Evolutionary conservation across 345 rosid species (phyloP).

Genomic region (Eutrema heterophyllum): DNA sequence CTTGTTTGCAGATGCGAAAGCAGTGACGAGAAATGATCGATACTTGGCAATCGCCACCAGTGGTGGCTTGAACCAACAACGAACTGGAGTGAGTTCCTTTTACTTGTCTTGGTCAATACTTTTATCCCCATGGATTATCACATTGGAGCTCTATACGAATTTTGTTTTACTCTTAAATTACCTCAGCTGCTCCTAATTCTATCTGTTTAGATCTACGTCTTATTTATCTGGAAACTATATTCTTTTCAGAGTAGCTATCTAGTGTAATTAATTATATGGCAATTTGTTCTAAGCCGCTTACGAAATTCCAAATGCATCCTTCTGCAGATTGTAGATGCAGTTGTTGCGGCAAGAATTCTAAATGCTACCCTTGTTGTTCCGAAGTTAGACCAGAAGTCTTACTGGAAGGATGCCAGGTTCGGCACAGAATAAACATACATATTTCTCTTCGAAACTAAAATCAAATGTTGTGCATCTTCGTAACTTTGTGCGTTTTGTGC

Average conservation of each 20-base stretch:
- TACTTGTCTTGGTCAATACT: not conserved
- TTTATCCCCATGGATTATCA: not conserved
- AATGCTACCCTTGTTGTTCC: conserved; percentile 98
- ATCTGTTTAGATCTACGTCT: not conserved
- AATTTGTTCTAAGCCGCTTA: not conserved
- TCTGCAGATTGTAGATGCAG: conserved; percentile 88
- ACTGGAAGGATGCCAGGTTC: conserved; percentile 96
- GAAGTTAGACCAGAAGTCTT: conserved; percentile 91
- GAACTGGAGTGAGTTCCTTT: conserved; percentile 72
- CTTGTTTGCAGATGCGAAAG: conserved; percentile 48
- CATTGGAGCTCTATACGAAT: too few species aligned
- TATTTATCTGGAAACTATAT: not conserved
- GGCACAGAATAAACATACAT: conserved; percentile 7
- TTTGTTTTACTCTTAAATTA: not conserved
- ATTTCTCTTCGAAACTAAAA: not conserved
- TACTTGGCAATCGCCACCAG: conserved; percentile 77
- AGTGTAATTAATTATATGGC: not conserved
- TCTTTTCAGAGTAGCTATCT: not conserved
- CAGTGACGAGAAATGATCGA: conserved; percentile 48
- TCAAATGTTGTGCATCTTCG: not conserved
- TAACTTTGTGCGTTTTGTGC: conserved; percentile 29
- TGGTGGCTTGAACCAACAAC: conserved; percentile 93
- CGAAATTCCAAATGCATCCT: not conserved
- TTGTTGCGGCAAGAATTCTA: conserved; percentile 92
- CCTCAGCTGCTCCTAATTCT: not conserved